These are phyloP conservation scores for Fennellomyces sp. DNA, from an alignment of 371 early-diverging fungal species.

Conservation along the genomic window DNA sequence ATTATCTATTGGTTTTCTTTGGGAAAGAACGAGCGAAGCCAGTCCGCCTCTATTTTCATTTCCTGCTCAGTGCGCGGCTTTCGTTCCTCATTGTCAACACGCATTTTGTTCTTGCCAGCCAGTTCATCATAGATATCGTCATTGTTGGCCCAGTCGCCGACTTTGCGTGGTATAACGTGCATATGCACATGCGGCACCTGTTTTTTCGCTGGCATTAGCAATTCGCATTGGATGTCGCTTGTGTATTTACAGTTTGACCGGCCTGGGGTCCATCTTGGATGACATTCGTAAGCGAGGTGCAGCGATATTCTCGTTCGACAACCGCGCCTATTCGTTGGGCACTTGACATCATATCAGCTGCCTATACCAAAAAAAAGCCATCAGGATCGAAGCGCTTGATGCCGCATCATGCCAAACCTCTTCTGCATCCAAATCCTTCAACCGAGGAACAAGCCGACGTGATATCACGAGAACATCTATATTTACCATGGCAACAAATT, in stretches of 20 bases:
- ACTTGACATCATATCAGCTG: constrained; percentile 75
- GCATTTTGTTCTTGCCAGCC: constrained; percentile 49
- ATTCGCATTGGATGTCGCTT: neutral
- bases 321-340: constrained; percentile 78
- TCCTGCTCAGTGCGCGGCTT: constrained; percentile 70
- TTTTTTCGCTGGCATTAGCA: neutral
- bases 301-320: constrained; percentile 75
- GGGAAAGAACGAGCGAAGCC: constrained; percentile 54
- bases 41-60: constrained; percentile 78
- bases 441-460: constrained; percentile 67
- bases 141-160: constrained; percentile 84
- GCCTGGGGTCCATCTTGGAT: constrained; percentile 84
- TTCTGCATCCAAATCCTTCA: constrained; percentile 74
- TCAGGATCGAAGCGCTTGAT: too few relatives aligned
- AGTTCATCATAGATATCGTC: constrained; percentile 90
- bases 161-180: constrained; percentile 89
- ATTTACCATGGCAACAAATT: too few relatives aligned
- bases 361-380: too few relatives aligned
- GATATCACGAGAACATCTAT: constrained; percentile 86
- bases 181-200: constrained; percentile 89
- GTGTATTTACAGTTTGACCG: constrained; percentile 80
- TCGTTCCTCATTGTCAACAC: constrained; percentile 74
- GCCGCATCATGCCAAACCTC: too few relatives aligned
- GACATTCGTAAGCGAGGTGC: constrained; percentile 76
- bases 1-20: neutral